phyloP scores from a whole-genome alignment of 2,329 filamentous ascomycete species.

The Neonectria hederae region DNA sequence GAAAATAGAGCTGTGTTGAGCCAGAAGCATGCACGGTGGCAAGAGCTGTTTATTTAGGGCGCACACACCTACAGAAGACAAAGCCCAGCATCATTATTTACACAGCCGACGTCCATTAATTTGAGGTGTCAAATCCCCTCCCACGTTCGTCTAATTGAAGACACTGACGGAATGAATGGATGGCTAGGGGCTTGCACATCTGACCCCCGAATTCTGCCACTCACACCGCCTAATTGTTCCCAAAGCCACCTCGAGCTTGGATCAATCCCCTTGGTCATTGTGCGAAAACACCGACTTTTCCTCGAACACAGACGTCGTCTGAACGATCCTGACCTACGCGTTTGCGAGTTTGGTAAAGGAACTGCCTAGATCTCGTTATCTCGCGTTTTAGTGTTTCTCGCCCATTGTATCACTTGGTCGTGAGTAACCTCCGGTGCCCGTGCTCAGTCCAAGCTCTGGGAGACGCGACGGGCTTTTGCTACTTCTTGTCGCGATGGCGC shows the following conservation, averaged over 20 bases:
- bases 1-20: too few species aligned
- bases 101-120: too few species aligned
- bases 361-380: slow-evolving; percentile 21
- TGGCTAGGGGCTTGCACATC: not conserved
- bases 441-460: slow-evolving; percentile 23
- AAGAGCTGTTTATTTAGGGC: too few species aligned
- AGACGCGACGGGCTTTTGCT: slow-evolving; percentile 37
- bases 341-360: slow-evolving; percentile 17
- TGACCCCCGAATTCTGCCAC: slow-evolving; percentile 35
- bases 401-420: slow-evolving; percentile 25
- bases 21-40: too few species aligned
- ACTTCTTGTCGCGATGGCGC: slow-evolving; percentile 41
- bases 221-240: slow-evolving; percentile 45
- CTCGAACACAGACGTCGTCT: slow-evolving; percentile 30
- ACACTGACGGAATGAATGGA: too few species aligned
- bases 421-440: slow-evolving; percentile 24
- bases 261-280: slow-evolving; percentile 3
- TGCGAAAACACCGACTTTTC: slow-evolving; percentile 3
- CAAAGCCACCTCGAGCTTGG: slow-evolving; percentile 14
- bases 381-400: slow-evolving; percentile 22
- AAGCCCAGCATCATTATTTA: too few species aligned
- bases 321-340: slow-evolving; percentile 25
- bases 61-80: too few species aligned
- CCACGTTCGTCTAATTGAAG: too few species aligned
- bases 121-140: too few species aligned